phyloP scores from a whole-genome alignment of 2,329 filamentous ascomycete genomes.

The Colletotrichum salicis region DNA sequence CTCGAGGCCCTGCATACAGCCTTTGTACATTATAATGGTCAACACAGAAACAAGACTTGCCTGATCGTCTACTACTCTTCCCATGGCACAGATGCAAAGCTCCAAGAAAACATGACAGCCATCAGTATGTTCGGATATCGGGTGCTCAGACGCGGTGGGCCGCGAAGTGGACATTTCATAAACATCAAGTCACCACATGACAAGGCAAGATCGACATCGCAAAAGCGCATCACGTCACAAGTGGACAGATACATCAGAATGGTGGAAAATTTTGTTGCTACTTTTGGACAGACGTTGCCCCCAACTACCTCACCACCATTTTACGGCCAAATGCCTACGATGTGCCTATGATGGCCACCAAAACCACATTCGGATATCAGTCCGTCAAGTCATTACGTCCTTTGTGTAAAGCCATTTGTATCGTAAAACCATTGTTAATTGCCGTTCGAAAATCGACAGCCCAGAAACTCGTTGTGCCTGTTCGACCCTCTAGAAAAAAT shows the following conservation, averaged over 20 bases:
- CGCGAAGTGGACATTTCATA: too few relatives aligned
- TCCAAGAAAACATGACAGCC: background rate
- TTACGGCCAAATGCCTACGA: conserved; percentile 2
- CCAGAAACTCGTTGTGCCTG: conserved; percentile 46
- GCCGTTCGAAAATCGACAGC: conserved; percentile 46
- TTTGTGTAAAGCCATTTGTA: conserved; percentile 27
- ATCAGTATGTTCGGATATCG: too few relatives aligned
- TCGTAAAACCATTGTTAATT: conserved; percentile 36
- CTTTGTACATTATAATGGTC: background rate
- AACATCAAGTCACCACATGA: background rate
- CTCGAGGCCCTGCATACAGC: background rate
- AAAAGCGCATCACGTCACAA: background rate
- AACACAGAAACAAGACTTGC: background rate
- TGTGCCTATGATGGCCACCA: conserved; percentile 5
- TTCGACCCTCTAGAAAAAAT: conserved; percentile 38
- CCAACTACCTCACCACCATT: background rate
- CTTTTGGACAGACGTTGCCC: background rate
- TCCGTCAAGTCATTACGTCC: conserved; percentile 31
- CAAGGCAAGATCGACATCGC: background rate
- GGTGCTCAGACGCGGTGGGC: too few relatives aligned
- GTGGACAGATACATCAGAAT: background rate
- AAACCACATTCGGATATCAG: conserved; percentile 8
- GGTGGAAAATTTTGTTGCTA: background rate
- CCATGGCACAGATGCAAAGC: background rate
- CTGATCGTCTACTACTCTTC: background rate